Evolutionary conservation across 805 yeast genomes (phyloP), one percentile per base, ranked within the genome.

Genomic region (Ogataea minuta): DNA sequence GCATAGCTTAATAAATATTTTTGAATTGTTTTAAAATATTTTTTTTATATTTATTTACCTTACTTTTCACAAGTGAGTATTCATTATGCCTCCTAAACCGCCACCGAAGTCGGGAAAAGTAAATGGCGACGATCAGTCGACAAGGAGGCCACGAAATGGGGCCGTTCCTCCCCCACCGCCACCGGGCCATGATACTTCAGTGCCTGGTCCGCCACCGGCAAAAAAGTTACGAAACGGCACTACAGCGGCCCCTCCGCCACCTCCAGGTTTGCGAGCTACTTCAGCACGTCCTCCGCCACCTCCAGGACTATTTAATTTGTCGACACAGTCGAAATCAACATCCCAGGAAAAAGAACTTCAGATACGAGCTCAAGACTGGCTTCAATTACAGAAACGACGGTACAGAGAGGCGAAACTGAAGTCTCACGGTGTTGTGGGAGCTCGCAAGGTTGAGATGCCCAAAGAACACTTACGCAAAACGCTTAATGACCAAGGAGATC

Each of bases 391-490:
- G 50, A 84, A 82, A 54, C 60, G 57, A 28, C 64, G 84, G 43
- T 82, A 71, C 56, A 62, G 69, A 13, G 68, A 65, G 41, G 39
- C 53, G 14, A 44, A 56, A 36, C 39, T 57, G 36, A 50, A 54
- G 41, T 52, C 59, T 42, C 68, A 76, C 24, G 71, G 81, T 10
- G 64, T 67, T 30, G 77, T 79, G 9, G 78, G 74, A 34, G 71
- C 84, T 0, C 72, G 72, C 9, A 85, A 85, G 54, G 72, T 79
- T 1, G 89, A 86, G 48, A 83, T 90, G 89, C 96, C 97, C 0
- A 95, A 95, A 0, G 96, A 90, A 54, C 97, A 90, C 63, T 64
- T 91, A 16, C 71, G 99, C 30, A 87, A 86, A 57, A 84, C 89
- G 43, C 77, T 91, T 56, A 72, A 74, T 35, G 87, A 81, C 45